Base-by-base conservation (phyloP, 345 rosid species). In the Cardamine resedifolia region DNA sequence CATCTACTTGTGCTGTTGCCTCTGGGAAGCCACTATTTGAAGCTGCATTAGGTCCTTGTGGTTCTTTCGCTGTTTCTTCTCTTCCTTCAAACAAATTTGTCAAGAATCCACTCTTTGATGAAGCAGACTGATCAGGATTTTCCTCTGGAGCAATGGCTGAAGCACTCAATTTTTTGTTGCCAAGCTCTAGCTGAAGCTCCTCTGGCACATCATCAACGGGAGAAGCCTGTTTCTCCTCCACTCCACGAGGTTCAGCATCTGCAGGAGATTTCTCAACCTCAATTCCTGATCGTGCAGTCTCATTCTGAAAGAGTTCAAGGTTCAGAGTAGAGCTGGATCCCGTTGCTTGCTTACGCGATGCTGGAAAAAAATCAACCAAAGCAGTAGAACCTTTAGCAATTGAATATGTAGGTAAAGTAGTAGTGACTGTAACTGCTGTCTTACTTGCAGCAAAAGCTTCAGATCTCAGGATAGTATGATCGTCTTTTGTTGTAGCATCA, bases 181-280 rank as follows among this genome's bases (percentile, higher is more conserved):
- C 71, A 74, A 73, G 78, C 78, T 75, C 82, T 59, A 66, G 58
- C 64, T 62, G 78, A 20, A 81, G 69, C 72, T 79, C 84, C 49
- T 80, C 79, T 16, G 58, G 72, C 38, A 56, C 71, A 68, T 78
- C 81, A 70, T 72, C 77, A 23, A 61, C 19, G 4, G 73, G 75
- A 43, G 76, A 76, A 49, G 39, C 77, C 23, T 47, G 66, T 70
- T 75, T 75, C 45, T 49, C 66, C 36, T 58, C 78, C 30, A 77
- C 12, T 64, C 73, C 85, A 58, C 43, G 59, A 63, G 83, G 50
- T 48, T 65, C 60, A 64, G 77, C 15, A 51, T 59, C 71, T 6
- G 19, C 20, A 45, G 72, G 36, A 68, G 66, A 55, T 47, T 71
- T 76, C 70, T 67, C 64, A 2, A 41, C 71, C 43, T 66, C 79